Conservation (phyloP, 768 basidiomycete genomes). For the Cantharellus anzutake region DNA sequence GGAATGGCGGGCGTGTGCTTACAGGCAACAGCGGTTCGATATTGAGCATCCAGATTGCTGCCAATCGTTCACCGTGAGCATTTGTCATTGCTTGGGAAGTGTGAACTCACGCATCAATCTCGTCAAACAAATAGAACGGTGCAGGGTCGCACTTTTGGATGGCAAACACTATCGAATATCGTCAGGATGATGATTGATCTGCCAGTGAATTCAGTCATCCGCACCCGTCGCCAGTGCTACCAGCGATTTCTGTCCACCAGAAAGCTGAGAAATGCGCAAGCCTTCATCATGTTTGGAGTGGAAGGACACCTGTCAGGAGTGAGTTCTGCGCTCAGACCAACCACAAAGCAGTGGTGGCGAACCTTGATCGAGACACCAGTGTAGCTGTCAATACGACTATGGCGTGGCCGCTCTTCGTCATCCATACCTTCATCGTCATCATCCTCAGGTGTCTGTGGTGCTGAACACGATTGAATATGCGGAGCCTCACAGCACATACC, state of each 20-base stretch:
- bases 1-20: constrained; percentile 16
- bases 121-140: constrained; percentile 98
- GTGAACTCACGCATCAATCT: constrained; percentile 62
- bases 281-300: constrained; percentile 98
- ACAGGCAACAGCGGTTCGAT: constrained; percentile 93
- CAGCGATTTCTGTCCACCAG: constrained; percentile 92
- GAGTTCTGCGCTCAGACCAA: not conserved
- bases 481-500: constrained; percentile 21
- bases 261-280: constrained; percentile 85
- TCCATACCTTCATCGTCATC: constrained; percentile 55
- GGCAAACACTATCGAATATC: constrained; percentile 52
- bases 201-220: constrained; percentile 2
- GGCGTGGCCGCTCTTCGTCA: constrained; percentile 53
- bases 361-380: constrained; percentile 95
- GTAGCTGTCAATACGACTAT: constrained; percentile 75
- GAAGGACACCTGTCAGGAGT: constrained; percentile 62
- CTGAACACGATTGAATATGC: not conserved
- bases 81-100: not conserved
- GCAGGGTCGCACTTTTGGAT: constrained; percentile 99
- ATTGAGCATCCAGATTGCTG: constrained; percentile 81
- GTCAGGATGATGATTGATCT: not conserved
- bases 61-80: not conserved
- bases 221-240: constrained; percentile 86
- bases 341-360: not conserved
- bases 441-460: not conserved